phyloP scores from a whole-genome alignment of 208 protist genomes.

The Trypanosomatidae sp. region DNA sequence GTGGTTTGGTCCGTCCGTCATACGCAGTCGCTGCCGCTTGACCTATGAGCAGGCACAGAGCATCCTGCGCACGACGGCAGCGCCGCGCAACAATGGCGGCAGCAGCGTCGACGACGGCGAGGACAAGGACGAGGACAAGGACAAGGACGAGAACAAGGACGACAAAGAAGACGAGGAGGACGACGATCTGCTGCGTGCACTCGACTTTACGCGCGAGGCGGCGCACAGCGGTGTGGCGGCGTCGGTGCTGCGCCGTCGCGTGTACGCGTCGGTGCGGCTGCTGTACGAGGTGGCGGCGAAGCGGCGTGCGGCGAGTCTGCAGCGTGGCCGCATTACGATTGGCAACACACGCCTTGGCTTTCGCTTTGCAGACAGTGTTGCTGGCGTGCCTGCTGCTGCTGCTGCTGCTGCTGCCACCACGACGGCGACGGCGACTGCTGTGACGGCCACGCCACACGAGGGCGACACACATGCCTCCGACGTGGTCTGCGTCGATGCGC shows the following conservation, averaged over 20 bases:
- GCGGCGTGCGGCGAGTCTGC: slow-evolving; percentile 24
- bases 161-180: slow-evolving; percentile 7
- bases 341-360: slow-evolving; percentile 40
- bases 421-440: too few relatives aligned
- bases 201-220: slow-evolving; percentile 16
- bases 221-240: slow-evolving; percentile 4
- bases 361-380: slow-evolving; percentile 28
- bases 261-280: slow-evolving; percentile 28
- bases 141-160: too few relatives aligned
- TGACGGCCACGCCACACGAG: too few relatives aligned
- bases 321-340: slow-evolving; percentile 37
- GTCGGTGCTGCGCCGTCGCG: slow-evolving; percentile 8
- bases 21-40: slow-evolving; percentile 75
- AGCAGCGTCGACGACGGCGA: too few relatives aligned
- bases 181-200: slow-evolving; percentile 9
- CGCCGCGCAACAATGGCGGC: too few relatives aligned
- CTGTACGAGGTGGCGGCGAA: slow-evolving; percentile 49
- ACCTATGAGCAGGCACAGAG: slow-evolving; percentile 76
- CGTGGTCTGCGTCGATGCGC: too few relatives aligned
- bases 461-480: too few relatives aligned
- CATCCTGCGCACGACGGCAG: too few relatives aligned
- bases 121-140: too few relatives aligned
- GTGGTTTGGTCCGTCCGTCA: slow-evolving; percentile 85
- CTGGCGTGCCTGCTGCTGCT: slow-evolving; percentile 5
- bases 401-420: too few relatives aligned